Evolutionary conservation across 345 rosid genomes (phyloP).

Genomic region (Rhizophora mangle): DNA sequence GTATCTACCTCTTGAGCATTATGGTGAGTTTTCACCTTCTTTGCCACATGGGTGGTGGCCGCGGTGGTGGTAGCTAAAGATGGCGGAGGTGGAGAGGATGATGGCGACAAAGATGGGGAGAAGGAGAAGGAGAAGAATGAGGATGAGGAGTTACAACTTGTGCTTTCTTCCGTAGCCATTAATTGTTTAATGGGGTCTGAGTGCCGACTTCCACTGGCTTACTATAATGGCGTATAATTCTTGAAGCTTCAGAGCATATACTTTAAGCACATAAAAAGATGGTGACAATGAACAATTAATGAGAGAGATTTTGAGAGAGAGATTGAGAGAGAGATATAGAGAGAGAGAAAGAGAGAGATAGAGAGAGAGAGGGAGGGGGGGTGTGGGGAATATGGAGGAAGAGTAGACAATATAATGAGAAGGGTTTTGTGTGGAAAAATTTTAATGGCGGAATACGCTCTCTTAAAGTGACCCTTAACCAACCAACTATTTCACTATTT

Average conservation of each 20-base stretch:
- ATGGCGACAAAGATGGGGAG: neutral
- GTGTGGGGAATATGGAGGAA: too few relatives aligned
- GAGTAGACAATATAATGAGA: neutral
- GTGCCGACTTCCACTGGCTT: too few relatives aligned
- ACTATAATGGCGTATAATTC: neutral
- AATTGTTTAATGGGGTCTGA: too few relatives aligned
- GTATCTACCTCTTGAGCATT: too few relatives aligned
- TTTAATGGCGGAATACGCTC: conserved; percentile 11
- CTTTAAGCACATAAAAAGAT: neutral
- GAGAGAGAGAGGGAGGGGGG: neutral
- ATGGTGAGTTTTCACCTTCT: too few relatives aligned
- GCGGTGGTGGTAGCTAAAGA: neutral
- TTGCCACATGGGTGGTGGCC: neutral
- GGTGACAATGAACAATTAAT: neutral
- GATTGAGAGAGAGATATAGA: neutral
- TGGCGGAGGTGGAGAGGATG: too few relatives aligned
- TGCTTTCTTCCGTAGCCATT: conserved; percentile 5
- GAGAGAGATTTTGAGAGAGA: too few relatives aligned
- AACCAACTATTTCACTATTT: conserved; percentile 3
- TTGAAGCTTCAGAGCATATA: neutral
- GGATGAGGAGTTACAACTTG: neutral
- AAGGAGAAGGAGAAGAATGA: neutral
- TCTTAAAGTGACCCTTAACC: conserved; percentile 25
- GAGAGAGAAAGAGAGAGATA: neutral
- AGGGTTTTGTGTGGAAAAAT: conserved; percentile 1